Base-by-base conservation (phyloP, 345 rosid species). In the Abelmoschus esculentus region DNA sequence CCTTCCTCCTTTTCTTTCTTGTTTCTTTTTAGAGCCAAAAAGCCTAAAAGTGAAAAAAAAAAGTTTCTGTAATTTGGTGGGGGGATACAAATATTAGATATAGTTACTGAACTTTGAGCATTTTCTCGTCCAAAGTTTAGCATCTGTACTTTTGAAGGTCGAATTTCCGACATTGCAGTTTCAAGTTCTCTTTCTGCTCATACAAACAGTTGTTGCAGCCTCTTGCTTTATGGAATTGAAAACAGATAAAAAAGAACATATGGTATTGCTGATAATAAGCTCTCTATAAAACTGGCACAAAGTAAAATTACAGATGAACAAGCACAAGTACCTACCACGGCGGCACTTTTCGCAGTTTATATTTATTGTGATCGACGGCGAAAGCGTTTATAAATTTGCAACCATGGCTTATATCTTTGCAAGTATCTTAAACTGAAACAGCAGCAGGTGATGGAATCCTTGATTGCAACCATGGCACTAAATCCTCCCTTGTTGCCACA, bases 401-500 rank as follows among this genome's bases (percentile, higher is more conserved):
- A 10, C 32, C 22, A n/a, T 5, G 22, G n/a, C n/a, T 52, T 7
- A 17, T 15, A n/a, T 50, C 56, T n/a, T 52, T 52, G 19, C 22
- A n/a, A 52, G 56, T 6, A 52, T 59, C 70, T 49, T 76, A 81
- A 29, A 78, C 75, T 4, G 69, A 28, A 36, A 70, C 19, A 17
- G 80, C 15, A 11, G 50, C 12, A 8, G 82, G 10, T 38, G 86
- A 76, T 69, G 83, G 82, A 65, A 67, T 63, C 81, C 83, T 85
- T 10, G 97, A 85, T 70, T 82, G 89, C 62, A 87, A 72, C 97
- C 96, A 93, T 2, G 75, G 71, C 50, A 89, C 86, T 66, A 93
- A 61, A 72, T 90, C 97, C 70, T 89, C 92, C 68, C 86, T 84
- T 4, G 84, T 83, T 34, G 98, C 97, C n/a, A 88, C 87, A 66